A percentile compares a stretch with the other conserved stretches of the same genome.
Evolutionary conservation across 2,329 filamentous ascomycete species (phyloP).

Genomic region (Dactylonectria macrodidyma): DNA sequence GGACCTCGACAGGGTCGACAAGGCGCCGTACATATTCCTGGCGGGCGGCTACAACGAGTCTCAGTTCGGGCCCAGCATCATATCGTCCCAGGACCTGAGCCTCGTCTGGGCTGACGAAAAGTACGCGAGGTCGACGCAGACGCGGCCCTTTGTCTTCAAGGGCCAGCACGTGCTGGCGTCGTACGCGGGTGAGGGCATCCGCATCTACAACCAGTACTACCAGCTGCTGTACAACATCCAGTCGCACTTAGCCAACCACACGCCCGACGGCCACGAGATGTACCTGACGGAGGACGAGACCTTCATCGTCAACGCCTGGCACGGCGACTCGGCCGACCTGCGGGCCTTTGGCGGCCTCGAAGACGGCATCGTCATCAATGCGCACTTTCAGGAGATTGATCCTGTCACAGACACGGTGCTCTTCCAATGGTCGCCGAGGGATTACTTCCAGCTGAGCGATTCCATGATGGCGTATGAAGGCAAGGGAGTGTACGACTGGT

Average conservation of each 20-base stretch:
- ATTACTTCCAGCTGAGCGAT: not conserved
- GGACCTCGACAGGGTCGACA: not conserved
- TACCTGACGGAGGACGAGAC: slow-evolving; percentile 6
- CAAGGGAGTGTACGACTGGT: not conserved
- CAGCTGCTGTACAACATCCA: not conserved
- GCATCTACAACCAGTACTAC: slow-evolving; percentile 16
- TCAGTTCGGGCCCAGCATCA: slow-evolving; percentile 10
- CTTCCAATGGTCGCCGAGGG: not conserved
- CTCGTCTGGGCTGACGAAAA: slow-evolving; percentile 15
- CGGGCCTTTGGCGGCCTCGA: not conserved
- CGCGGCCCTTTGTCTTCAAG: slow-evolving; percentile 1
- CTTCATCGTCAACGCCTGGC: not conserved
- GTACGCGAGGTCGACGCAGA: not conserved
- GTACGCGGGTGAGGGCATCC: not conserved
- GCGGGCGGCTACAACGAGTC: not conserved
- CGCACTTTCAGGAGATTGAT: slow-evolving; percentile 8
- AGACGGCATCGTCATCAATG: not conserved
- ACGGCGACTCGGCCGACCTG: not conserved
- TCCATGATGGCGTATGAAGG: slow-evolving; percentile 7
- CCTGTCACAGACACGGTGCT: slow-evolving; percentile 2
- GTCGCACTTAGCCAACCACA: not conserved
- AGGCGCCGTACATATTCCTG: slow-evolving; percentile 5
- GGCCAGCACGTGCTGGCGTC: slow-evolving; percentile 8
- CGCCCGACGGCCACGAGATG: slow-evolving; percentile 2
- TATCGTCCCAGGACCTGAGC: slow-evolving; percentile 14